These are phyloP conservation scores for Berberis vulgaris DNA, from an alignment of 164 flowering plant species.

Conservation along the genomic window DNA sequence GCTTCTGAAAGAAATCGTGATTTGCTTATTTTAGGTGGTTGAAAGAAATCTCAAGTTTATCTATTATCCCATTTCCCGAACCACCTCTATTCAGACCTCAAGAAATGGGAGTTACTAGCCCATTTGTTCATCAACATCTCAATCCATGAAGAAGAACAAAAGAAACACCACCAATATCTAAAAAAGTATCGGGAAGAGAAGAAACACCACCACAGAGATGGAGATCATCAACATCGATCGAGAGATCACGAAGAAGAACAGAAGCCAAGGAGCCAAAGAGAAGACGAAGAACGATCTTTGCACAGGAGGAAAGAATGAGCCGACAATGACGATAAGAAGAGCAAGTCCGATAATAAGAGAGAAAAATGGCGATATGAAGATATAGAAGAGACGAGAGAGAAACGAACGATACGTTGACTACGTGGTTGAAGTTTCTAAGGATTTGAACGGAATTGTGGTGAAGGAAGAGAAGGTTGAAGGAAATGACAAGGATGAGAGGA, in stretches of 20 bases:
- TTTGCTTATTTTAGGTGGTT: no score
- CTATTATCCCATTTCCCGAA: no score
- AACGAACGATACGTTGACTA: constrained; percentile 26
- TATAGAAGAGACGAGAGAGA: constrained; percentile 30
- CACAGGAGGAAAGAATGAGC: constrained; percentile 61
- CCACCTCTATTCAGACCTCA: no score
- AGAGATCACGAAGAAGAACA: not conserved
- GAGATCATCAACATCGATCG: not conserved
- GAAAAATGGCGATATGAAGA: no score
- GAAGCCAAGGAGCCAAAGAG: not conserved
- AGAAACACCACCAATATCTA: no score
- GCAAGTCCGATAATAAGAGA: constrained; percentile 42
- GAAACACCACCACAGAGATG: not conserved
- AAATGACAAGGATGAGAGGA: constrained; percentile 7
- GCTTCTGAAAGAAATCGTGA: no score
- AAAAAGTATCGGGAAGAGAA: constrained; percentile 10
- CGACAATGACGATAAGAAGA: constrained; percentile 37
- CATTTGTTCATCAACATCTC: no score
- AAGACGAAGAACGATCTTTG: constrained; percentile 4
- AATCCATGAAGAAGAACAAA: no score
- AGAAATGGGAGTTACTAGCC: no score
- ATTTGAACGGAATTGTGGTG: constrained; percentile 10
- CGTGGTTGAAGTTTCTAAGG: constrained; percentile 8
- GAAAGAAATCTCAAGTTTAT: no score
- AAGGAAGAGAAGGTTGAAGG: constrained; percentile 10